phyloP scores from a whole-genome alignment of 2,329 filamentous ascomycete genomes.

The Fusarium equiseti region DNA sequence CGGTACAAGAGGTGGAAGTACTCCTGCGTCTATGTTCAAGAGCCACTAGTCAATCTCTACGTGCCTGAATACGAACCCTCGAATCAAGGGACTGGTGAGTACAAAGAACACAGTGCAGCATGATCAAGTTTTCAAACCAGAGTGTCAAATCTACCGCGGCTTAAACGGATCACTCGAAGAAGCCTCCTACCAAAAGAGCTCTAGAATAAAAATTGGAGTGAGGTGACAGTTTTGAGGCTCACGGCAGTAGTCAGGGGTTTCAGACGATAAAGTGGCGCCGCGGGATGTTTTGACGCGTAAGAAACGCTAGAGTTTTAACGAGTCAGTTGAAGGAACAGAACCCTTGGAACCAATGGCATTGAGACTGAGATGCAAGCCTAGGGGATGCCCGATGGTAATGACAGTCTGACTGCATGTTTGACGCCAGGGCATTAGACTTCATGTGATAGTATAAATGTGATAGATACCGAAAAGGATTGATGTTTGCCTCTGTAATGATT shows the following conservation, averaged over 20 bases:
- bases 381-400: not conserved
- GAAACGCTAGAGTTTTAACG: slow-evolving; percentile 15
- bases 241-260: slow-evolving; percentile 30
- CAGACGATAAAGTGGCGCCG: slow-evolving; percentile 14
- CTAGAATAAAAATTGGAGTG: slow-evolving; percentile 25
- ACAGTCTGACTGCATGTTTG: slow-evolving; percentile 7
- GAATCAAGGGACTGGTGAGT: not conserved
- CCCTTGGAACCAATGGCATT: slow-evolving; percentile 16
- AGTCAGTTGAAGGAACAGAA: slow-evolving; percentile 25
- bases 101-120: not conserved
- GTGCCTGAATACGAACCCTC: not conserved
- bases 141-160: slow-evolving; percentile 3
- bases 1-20: not conserved
- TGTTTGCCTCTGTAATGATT: not conserved
- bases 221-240: slow-evolving; percentile 35
- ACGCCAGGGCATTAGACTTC: slow-evolving; percentile 28
- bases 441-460: not conserved
- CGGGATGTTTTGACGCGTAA: slow-evolving; percentile 31
- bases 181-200: not conserved
- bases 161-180: not conserved
- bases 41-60: not conserved
- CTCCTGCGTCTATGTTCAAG: not conserved
- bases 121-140: not conserved
- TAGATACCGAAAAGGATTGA: not conserved
- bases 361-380: slow-evolving; percentile 15